Evolutionary conservation across 2,329 filamentous ascomycete species (phyloP).

Genomic region (Calycina herbarum): DNA sequence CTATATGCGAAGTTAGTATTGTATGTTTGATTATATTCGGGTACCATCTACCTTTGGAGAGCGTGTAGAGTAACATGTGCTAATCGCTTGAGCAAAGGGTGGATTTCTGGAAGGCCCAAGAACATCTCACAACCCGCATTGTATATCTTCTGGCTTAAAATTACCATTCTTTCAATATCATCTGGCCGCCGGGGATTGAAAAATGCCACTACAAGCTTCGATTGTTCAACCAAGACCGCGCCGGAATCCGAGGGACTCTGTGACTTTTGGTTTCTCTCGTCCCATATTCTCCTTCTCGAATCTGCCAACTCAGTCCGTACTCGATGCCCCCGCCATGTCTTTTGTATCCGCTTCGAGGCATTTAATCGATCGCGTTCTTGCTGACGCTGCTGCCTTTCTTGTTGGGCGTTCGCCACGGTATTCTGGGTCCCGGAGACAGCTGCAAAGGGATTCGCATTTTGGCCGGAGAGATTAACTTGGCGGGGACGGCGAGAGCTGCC

Average conservation of each 20-base stretch:
- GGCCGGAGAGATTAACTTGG: constrained; percentile 91
- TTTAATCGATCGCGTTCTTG: constrained; percentile 75
- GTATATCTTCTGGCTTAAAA: constrained; percentile 39
- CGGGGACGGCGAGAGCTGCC: constrained; percentile 81
- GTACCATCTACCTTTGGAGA: constrained; percentile 31
- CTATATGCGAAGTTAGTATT: constrained; percentile 24
- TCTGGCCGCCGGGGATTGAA: constrained; percentile 47
- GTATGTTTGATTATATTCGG: not conserved
- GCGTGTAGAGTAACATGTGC: constrained; percentile 29
- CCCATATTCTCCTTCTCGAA: constrained; percentile 61
- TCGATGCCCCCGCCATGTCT: constrained; percentile 76
- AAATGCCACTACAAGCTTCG: constrained; percentile 51
- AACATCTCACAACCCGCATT: constrained; percentile 41
- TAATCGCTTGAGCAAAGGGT: constrained; percentile 27
- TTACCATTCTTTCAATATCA: constrained; percentile 50
- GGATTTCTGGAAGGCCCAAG: constrained; percentile 27
- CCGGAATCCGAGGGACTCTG: constrained; percentile 31
- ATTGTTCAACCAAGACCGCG: constrained; percentile 42
- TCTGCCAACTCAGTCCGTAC: constrained; percentile 59
- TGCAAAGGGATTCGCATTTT: constrained; percentile 77
- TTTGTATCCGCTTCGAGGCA: constrained; percentile 74
- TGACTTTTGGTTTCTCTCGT: constrained; percentile 52
- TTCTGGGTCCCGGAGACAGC: constrained; percentile 68
- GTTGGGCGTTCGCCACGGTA: constrained; percentile 81
- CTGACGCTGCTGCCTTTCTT: constrained; percentile 78